A percentile compares a stretch with the other conserved stretches of the same genome.
phyloP scores from a whole-genome alignment of 2,329 filamentous ascomycete species.

The Bipolaris zeicola region DNA sequence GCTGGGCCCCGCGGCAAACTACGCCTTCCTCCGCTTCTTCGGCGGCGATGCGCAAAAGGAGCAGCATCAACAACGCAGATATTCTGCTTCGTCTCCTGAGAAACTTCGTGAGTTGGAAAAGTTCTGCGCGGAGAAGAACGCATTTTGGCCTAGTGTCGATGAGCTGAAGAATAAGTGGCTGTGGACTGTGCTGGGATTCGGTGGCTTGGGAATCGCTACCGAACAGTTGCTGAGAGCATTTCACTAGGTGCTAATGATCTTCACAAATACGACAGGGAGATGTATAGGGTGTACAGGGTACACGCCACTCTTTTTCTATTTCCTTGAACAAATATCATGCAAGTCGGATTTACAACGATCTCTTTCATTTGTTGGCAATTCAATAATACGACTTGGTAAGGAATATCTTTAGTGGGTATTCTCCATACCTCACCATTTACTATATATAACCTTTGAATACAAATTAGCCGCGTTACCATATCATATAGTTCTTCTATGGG shows the following conservation, averaged over 20 bases:
- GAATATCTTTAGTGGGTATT: neutral
- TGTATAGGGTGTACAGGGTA: neutral
- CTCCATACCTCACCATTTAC: neutral
- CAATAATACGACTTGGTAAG: neutral
- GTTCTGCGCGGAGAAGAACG: constrained; percentile 62
- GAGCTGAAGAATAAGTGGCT: constrained; percentile 63
- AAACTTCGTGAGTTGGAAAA: constrained; percentile 61
- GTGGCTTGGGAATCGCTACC: constrained; percentile 55
- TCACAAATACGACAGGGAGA: neutral
- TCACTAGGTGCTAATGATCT: constrained; percentile 21
- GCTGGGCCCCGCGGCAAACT: constrained; percentile 63
- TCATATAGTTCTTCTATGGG: neutral
- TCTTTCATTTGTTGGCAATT: neutral
- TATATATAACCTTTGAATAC: neutral
- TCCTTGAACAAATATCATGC: too few relatives aligned
- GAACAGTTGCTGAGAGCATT: constrained; percentile 51
- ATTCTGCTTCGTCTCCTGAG: constrained; percentile 55
- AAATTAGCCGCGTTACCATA: neutral
- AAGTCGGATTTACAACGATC: neutral
- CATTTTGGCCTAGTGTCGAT: constrained; percentile 61
- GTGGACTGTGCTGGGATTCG: constrained; percentile 59
- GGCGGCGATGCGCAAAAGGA: constrained; percentile 64
- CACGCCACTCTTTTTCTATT: neutral
- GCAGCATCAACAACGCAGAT: constrained; percentile 58
- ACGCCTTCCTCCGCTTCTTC: constrained; percentile 62